Conservation (phyloP, 1,284 basidiomycete species). For the Ganoderma sp. region DNA sequence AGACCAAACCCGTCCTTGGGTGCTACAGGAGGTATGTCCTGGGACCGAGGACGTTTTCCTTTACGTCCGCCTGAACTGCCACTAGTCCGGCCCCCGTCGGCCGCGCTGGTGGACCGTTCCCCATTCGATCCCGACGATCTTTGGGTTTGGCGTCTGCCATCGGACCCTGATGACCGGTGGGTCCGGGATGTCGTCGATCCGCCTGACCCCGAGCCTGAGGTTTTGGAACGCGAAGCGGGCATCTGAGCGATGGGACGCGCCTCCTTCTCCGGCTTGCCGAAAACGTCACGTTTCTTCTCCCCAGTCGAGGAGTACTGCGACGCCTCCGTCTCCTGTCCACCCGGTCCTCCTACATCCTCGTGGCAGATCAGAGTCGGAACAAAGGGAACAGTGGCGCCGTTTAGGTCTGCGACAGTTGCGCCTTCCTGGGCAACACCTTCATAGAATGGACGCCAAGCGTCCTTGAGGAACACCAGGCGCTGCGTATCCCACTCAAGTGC, state of each 20-base stretch:
- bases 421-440: constrained; percentile 2
- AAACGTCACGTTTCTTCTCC: background rate
- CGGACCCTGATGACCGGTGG: background rate
- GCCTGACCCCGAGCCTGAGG: background rate
- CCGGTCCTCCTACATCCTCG: background rate
- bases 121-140: background rate
- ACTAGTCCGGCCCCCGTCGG: background rate
- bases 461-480: constrained; percentile 18
- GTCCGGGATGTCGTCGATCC: background rate
- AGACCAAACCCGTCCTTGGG: constrained; percentile 2
- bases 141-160: background rate
- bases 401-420: background rate
- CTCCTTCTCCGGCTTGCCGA: background rate
- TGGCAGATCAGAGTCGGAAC: constrained; percentile 3
- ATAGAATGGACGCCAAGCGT: constrained; percentile 8
- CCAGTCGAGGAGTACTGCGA: background rate
- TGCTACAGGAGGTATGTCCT: background rate
- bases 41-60: background rate
- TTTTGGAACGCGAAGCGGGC: background rate
- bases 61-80: background rate
- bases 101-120: background rate
- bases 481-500: constrained; percentile 10
- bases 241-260: background rate
- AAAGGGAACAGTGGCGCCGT: background rate
- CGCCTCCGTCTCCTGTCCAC: background rate